A percentile compares a stretch with the other conserved stretches of the same genome.
phyloP scores from a whole-genome alignment of 2,329 filamentous ascomycete genomes.

The Fusarium protoensiforme region DNA sequence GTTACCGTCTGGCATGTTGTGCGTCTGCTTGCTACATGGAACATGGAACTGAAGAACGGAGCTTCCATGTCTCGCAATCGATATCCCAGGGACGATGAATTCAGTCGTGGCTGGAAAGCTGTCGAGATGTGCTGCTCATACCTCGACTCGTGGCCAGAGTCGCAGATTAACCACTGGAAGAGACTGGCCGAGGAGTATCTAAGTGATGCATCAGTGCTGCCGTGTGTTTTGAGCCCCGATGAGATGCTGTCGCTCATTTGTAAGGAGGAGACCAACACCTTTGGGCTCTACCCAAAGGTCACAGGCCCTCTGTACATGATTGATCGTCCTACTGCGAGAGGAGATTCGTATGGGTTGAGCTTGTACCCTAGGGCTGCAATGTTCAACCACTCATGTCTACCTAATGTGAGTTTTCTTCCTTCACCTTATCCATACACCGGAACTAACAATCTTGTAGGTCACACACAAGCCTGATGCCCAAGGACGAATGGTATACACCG shows the following conservation, averaged over 20 bases:
- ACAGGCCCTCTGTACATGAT: conserved; percentile 36
- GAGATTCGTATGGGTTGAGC: conserved; percentile 40
- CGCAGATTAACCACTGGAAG: conserved; percentile 41
- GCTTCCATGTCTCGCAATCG: background rate
- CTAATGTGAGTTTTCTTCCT: conserved; percentile 36
- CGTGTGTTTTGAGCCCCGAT: conserved; percentile 15
- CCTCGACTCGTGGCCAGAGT: conserved; percentile 44
- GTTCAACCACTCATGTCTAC: conserved; percentile 46
- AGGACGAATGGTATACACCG: conserved; percentile 42
- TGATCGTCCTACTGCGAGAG: conserved; percentile 22
- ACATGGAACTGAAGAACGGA: conserved; percentile 26
- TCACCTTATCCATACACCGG: rapidly evolving
- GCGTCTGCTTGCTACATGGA: conserved; percentile 41
- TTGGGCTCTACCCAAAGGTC: conserved; percentile 39
- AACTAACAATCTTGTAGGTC: conserved; percentile 29
- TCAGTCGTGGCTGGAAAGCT: conserved; percentile 40
- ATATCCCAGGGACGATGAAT: conserved; percentile 25
- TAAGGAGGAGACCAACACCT: conserved; percentile 46
- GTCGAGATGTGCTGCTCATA: conserved; percentile 42
- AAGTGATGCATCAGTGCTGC: conserved; percentile 28
- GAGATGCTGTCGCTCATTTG: conserved; percentile 41
- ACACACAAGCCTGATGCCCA: conserved; percentile 39
- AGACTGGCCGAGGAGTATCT: conserved; percentile 38
- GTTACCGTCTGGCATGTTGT: conserved; percentile 44
- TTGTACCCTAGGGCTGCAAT: conserved; percentile 43